These are phyloP conservation scores for Neopestalotiopsis sp. DNA, from an alignment of 2,329 filamentous ascomycete genomes.

Conservation along the genomic window DNA sequence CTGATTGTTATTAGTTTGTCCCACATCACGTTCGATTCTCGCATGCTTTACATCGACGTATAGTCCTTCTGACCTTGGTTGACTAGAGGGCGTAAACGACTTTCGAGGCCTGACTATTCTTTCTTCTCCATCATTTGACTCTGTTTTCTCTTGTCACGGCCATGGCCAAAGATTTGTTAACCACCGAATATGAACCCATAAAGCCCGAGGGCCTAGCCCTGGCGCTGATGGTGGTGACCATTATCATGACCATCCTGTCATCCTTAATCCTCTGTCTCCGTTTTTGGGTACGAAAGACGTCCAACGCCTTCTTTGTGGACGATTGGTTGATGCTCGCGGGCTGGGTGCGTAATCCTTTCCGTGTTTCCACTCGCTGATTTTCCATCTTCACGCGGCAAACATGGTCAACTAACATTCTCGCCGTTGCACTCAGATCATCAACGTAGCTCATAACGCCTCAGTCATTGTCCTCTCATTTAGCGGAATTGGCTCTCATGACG, in stretches of 20 bases:
- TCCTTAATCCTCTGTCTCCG: constrained; percentile 19
- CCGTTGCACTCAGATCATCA: constrained; percentile 17
- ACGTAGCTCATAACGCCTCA: constrained; percentile 22
- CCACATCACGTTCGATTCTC: no score
- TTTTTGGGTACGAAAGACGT: constrained; percentile 17
- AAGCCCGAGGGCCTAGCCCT: constrained; percentile 21
- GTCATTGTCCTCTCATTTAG: constrained; percentile 28
- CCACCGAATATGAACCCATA: constrained; percentile 22
- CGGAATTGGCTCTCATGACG: constrained; percentile 19
- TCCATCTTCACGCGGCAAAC: no score
- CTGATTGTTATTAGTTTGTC: no score
- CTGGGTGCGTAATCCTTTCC: constrained; percentile 13
- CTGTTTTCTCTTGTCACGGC: no score
- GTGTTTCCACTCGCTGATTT: no score
- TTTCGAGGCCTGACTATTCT: no score
- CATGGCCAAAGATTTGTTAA: constrained; percentile 11
- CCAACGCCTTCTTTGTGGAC: constrained; percentile 3
- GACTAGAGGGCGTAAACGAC: no score
- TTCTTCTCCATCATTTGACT: no score
- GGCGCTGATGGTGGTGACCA: constrained; percentile 18
- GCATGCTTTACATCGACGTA: no score
- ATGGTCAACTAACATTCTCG: background rate
- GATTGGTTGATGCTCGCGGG: constrained; percentile 21
- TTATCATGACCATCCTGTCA: constrained; percentile 20
- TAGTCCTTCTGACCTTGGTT: no score